A percentile compares a stretch with the other conserved stretches of the same genome.
These are phyloP conservation scores for Mrakiaceae sp. DNA, from an alignment of 1,284 basidiomycete species.

Conservation along the genomic window DNA sequence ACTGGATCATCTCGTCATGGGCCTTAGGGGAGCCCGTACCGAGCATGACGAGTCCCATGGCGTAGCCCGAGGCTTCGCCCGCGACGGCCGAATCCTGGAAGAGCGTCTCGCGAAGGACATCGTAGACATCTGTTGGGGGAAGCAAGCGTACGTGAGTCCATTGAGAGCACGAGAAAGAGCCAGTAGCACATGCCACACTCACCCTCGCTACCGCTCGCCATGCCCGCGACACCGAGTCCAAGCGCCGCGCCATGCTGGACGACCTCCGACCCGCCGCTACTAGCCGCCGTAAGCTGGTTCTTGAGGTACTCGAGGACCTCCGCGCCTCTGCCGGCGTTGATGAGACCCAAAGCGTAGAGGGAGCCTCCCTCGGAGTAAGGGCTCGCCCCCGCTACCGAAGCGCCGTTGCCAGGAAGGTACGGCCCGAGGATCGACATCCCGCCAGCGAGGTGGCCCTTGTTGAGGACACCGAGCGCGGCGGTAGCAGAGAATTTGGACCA, in stretches of 20 bases:
- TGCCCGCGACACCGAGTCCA: constrained; percentile 81
- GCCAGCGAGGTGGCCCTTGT: constrained; percentile 88
- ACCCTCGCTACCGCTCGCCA: constrained; percentile 71
- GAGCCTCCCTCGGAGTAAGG: constrained; percentile 83
- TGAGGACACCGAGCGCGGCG: constrained; percentile 87
- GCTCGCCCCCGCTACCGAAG: constrained; percentile 40
- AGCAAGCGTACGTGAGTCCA: neutral
- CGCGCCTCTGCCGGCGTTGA: constrained; percentile 51
- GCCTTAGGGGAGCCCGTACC: constrained; percentile 68
- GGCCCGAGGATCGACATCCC: constrained; percentile 87
- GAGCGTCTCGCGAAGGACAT: constrained; percentile 73
- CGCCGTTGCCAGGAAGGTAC: constrained; percentile 69
- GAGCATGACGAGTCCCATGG: constrained; percentile 93
- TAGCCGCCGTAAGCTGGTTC: constrained; percentile 53
- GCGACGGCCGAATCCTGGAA: constrained; percentile 89
- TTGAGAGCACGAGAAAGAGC: neutral
- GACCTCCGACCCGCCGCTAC: constrained; percentile 52
- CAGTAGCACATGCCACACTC: constrained; percentile 19
- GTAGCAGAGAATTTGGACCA: constrained; percentile 98
- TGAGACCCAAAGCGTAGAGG: constrained; percentile 83
- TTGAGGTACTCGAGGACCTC: constrained; percentile 62
- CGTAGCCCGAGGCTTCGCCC: constrained; percentile 85
- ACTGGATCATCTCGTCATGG: constrained; percentile 84
- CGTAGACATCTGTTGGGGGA: constrained; percentile 58
- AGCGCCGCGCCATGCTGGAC: constrained; percentile 93